Evolutionary conservation across 257 asterid genomes (phyloP).

Genomic region (Linderniella brevidens): DNA sequence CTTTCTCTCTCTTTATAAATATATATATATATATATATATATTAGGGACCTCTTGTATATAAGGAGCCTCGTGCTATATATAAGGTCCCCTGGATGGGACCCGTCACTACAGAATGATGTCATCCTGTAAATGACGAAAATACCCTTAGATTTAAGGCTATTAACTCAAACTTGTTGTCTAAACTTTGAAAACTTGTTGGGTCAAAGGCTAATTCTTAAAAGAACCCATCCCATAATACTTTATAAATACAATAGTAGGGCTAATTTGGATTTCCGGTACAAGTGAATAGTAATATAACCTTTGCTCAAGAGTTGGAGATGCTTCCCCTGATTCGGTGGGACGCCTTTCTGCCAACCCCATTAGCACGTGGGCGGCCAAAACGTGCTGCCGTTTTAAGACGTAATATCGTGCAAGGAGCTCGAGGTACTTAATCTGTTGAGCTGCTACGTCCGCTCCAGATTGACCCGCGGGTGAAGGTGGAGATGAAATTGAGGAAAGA

Average conservation of each 20-base stretch:
- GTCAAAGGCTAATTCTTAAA: too few species aligned
- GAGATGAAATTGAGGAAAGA: constrained; percentile 28
- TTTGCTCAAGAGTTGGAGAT: constrained; percentile 74
- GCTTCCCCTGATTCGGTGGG: constrained; percentile 46
- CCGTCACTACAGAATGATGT: too few species aligned
- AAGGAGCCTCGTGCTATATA: too few species aligned
- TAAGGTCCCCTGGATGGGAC: too few species aligned
- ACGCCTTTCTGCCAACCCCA: constrained; percentile 87
- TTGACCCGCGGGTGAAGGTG: constrained; percentile 31
- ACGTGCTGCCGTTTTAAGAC: constrained; percentile 82
- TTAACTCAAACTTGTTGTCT: too few species aligned
- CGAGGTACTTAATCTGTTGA: constrained; percentile 57
- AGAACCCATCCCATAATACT: neutral
- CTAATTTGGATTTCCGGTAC: neutral
- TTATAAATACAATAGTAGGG: neutral
- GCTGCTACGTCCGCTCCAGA: constrained; percentile 35
- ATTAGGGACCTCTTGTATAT: too few species aligned
- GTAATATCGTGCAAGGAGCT: constrained; percentile 87
- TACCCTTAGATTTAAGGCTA: too few species aligned
- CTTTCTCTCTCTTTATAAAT: too few species aligned
- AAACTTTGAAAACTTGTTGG: too few species aligned
- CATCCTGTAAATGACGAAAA: too few species aligned
- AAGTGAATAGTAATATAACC: constrained; percentile 27
- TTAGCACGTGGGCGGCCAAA: constrained; percentile 88
- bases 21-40: too few species aligned